These are phyloP conservation scores for Baudoinia panamericana DNA, from an alignment of 495 filamentous ascomycete genomes.

Conservation along the genomic window DNA sequence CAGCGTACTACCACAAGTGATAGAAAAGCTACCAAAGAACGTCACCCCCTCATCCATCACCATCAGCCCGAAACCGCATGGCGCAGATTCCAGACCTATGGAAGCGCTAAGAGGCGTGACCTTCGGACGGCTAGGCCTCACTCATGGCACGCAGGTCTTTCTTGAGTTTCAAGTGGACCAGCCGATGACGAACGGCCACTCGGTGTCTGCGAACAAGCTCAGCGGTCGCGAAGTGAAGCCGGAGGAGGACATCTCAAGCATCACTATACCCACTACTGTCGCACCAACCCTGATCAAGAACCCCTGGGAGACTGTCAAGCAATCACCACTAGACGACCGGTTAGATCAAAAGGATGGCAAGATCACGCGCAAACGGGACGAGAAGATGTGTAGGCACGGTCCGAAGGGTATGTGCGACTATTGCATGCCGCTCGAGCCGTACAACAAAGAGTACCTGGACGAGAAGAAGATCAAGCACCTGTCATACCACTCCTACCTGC, in stretches of 20 bases:
- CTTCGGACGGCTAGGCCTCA: conserved; percentile 54
- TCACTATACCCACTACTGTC: conserved; percentile 34
- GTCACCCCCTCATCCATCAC: conserved; percentile 61
- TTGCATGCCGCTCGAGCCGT: conserved; percentile 96
- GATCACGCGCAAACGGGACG: conserved; percentile 61
- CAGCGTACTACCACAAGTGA: conserved; percentile 42
- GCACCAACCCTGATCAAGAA: conserved; percentile 58
- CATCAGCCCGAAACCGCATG: conserved; percentile 67
- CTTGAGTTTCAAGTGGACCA: conserved; percentile 55
- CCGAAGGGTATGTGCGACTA: conserved; percentile 98
- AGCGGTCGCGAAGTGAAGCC: conserved; percentile 68
- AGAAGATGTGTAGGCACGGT: conserved; percentile 88
- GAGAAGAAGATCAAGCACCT: conserved; percentile 98
- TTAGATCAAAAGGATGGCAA: conserved; percentile 89
- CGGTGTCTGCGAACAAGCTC: conserved; percentile 34
- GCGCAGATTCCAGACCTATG: conserved; percentile 59
- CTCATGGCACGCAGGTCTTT: conserved; percentile 84
- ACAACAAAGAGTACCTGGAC: conserved; percentile 68
- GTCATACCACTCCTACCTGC: conserved; percentile 87
- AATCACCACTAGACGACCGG: conserved; percentile 71
- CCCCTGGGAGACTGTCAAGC: conserved; percentile 83
- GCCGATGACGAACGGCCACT: conserved; percentile 38
- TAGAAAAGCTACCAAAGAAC: conserved; percentile 51
- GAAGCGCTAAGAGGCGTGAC: conserved; percentile 51
- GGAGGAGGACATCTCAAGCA: conserved; percentile 50